Evolutionary conservation across 176 grass and related monocot genomes (phyloP), one percentile per base, ranked within the genome.

Genomic region (Triticum turgidum): DNA sequence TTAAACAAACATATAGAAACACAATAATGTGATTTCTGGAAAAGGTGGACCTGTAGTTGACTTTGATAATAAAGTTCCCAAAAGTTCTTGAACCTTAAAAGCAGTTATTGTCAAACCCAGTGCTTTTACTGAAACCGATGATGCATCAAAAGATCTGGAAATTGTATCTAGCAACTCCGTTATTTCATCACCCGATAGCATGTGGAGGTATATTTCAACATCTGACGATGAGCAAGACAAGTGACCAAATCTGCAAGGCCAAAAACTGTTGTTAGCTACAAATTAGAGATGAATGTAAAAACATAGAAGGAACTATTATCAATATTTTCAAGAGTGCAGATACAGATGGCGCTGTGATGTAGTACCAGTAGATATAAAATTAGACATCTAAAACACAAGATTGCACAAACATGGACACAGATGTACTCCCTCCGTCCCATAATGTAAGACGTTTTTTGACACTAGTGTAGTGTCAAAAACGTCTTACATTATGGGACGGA

Each of bases 191-290:
- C 67, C 13, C 6, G 90, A 91, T 69, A 99, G 87, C 78, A 92
- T 79, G 76, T 91, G 84, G 37, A 99, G 89, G 81, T 94, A 99
- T 32, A 35, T 83, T 91, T 94, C 94, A 88, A 93, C 92, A 90
- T 99, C 97, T 54, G 94, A 96, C 76, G 92, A 83, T 83, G 91
- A 92, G 65, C 90, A 94, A 80, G 92, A 93, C 82, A 94, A 87
- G 72, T 99, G 94, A 72, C 92, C 91, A 78, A 99, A 99, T 88
- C 94, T 99, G 94, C 82, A 74, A 78, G 63, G 33, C 12, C 34
- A 3, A 76, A 76, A 44, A 65, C 20, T 67, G 61, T 85, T 68
- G 35, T 38, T 30, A 78, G 73, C 39, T 78, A 56, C 11, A 47
- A 20, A 65, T 39, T 70, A 77, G 71, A 91, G 76, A 20, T 21